Conservation (phyloP, 2,329 filamentous ascomycete genomes). For the Colletotrichum sojae region DNA sequence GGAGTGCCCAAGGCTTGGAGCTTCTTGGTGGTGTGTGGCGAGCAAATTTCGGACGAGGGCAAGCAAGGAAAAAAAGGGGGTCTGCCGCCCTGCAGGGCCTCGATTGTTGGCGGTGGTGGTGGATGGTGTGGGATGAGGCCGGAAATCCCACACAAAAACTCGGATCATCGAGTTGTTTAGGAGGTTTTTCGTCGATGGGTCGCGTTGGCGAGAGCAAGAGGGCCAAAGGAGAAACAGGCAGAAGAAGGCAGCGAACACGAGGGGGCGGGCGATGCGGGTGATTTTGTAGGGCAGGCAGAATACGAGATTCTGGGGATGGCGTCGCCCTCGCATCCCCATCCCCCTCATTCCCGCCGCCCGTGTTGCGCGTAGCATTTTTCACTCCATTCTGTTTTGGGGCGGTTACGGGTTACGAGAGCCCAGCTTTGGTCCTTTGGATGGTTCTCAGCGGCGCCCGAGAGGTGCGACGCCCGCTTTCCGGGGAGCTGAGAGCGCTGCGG, state of each 20-base stretch:
- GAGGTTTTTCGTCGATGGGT: neutral
- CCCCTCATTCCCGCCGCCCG: neutral
- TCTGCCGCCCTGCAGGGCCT: neutral
- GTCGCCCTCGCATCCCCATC: neutral
- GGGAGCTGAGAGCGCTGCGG: neutral
- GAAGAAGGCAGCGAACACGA: neutral
- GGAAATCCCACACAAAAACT: slow-evolving; percentile 6
- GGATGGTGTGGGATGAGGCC: neutral
- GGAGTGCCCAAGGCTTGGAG: slow-evolving; percentile 15
- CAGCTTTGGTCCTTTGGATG: neutral
- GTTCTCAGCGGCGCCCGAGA: slow-evolving; percentile 24
- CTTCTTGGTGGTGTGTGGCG: slow-evolving; percentile 16
- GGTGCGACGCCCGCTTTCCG: slow-evolving; percentile 8
- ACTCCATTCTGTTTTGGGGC: slow-evolving; percentile 21
- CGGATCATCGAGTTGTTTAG: slow-evolving; percentile 1
- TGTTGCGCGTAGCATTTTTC: too few species aligned
- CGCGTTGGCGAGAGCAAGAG: neutral
- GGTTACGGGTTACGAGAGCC: slow-evolving; percentile 24
- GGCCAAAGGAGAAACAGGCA: neutral
- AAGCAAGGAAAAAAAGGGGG: slow-evolving; percentile 15
- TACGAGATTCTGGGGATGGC: slow-evolving; percentile 19
- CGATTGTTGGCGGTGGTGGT: neutral
- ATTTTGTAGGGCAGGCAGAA: slow-evolving; percentile 31
- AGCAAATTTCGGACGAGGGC: slow-evolving; percentile 15
- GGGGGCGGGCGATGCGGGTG: slow-evolving; percentile 16